A percentile compares a stretch with the other conserved stretches of the same genome.
Conservation (phyloP, 1,139 yeast genomes). For the Zygosaccharomyces sapae region DNA sequence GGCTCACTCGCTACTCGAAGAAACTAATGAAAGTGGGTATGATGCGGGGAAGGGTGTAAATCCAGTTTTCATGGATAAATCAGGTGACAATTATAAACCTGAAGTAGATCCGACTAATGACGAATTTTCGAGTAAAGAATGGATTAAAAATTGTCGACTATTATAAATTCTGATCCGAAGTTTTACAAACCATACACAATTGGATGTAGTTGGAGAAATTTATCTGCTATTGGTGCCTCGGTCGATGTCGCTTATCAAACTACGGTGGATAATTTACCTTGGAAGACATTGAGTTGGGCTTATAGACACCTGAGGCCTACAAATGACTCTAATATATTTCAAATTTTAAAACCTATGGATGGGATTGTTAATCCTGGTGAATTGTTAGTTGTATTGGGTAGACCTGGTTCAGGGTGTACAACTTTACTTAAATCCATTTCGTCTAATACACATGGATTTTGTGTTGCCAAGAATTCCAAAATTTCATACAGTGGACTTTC, state of each 20-base stretch:
- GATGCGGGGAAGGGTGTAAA: no score
- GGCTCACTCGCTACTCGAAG: not conserved
- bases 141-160: conserved; percentile 68
- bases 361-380: conserved; percentile 68
- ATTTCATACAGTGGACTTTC: conserved; percentile 51
- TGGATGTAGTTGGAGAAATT: conserved; percentile 64
- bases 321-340: conserved; percentile 39
- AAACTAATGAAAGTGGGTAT: not conserved
- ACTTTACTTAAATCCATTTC: conserved; percentile 70
- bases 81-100: not conserved
- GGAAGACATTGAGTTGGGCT: conserved; percentile 20
- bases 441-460: conserved; percentile 70
- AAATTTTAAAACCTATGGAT: conserved; percentile 63
- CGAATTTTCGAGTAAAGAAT: conserved; percentile 58
- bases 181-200: conserved; percentile 61
- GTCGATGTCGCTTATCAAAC: conserved; percentile 77
- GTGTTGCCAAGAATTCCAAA: no score
- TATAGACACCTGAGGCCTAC: conserved; percentile 30
- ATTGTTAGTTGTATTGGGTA: conserved; percentile 69
- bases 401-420: conserved; percentile 86
- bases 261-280: conserved; percentile 54
- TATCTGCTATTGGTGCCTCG: conserved; percentile 72
- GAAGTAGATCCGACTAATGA: conserved; percentile 51
- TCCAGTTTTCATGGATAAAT: no score
- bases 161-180: conserved; percentile 56